Conservation (phyloP, 805 yeast species). For the Yarrowia osloensis region DNA sequence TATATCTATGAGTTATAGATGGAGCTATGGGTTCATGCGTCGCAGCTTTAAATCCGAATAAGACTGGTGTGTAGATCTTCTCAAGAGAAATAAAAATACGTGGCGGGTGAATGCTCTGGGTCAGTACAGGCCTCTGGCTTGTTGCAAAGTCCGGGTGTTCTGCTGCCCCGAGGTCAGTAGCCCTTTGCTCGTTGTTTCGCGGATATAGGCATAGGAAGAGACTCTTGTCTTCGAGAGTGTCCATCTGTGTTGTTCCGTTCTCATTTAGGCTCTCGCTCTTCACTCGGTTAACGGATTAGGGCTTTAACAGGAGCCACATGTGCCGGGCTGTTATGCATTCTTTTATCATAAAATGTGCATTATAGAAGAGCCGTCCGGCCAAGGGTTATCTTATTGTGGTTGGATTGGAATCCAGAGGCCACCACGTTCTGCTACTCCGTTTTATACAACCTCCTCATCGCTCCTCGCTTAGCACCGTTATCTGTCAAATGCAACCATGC, state of each 20-base stretch:
- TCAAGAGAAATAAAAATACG: neutral
- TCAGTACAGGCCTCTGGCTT: no score
- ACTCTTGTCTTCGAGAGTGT: no score
- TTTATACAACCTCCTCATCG: neutral
- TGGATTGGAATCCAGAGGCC: no score
- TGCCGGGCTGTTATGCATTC: neutral
- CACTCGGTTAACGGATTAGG: neutral
- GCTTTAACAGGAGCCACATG: neutral
- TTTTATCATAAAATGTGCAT: neutral
- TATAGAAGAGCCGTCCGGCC: neutral
- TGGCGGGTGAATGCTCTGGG: neutral
- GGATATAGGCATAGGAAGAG: no score
- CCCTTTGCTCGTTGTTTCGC: no score
- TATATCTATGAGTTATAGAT: no score
- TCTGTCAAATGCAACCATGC: conserved; percentile 3
- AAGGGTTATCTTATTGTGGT: neutral
- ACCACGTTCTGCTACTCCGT: no score
- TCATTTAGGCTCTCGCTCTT: neutral
- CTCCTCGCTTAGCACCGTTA: neutral
- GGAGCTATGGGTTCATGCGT: neutral
- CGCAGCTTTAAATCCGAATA: neutral
- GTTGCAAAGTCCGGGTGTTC: no score
- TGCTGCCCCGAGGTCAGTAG: no score
- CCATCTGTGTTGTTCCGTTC: no score
- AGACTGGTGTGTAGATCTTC: neutral